Evolutionary conservation across 441 rosid genomes (phyloP).

Genomic region (Pelargonium cotyledonis): DNA sequence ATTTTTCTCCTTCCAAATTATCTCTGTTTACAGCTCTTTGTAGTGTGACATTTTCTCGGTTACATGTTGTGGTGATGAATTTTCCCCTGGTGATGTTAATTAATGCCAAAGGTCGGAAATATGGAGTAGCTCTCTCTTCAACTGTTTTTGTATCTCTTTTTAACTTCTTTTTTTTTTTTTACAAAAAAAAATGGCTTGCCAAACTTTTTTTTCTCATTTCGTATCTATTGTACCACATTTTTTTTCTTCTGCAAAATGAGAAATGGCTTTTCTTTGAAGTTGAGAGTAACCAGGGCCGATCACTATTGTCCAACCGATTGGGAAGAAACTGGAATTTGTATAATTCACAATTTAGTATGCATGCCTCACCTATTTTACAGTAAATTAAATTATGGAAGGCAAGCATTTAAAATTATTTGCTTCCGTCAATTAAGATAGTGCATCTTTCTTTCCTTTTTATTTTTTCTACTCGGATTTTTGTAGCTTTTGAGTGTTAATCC

Average conservation of each 20-base stretch:
- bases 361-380: background rate
- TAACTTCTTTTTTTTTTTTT: too few relatives aligned
- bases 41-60: background rate
- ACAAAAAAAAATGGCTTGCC: too few relatives aligned
- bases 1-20: background rate
- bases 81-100: background rate
- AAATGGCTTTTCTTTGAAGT: background rate
- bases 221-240: too few relatives aligned
- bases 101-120: background rate
- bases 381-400: background rate
- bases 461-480: background rate
- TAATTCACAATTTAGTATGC: background rate
- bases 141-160: background rate
- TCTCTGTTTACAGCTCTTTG: background rate
- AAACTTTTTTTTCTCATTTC: too few relatives aligned
- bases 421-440: background rate
- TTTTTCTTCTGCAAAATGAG: background rate
- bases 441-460: background rate
- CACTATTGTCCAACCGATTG: background rate
- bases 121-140: background rate
- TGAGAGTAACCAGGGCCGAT: background rate
- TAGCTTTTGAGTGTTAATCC: conserved; percentile 5
- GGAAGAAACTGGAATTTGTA: conserved; percentile 5
- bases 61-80: background rate
- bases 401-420: background rate